Evolutionary conservation across 2,329 filamentous ascomycete species (phyloP).

Genomic region (Stagonosporopsis tanaceti): DNA sequence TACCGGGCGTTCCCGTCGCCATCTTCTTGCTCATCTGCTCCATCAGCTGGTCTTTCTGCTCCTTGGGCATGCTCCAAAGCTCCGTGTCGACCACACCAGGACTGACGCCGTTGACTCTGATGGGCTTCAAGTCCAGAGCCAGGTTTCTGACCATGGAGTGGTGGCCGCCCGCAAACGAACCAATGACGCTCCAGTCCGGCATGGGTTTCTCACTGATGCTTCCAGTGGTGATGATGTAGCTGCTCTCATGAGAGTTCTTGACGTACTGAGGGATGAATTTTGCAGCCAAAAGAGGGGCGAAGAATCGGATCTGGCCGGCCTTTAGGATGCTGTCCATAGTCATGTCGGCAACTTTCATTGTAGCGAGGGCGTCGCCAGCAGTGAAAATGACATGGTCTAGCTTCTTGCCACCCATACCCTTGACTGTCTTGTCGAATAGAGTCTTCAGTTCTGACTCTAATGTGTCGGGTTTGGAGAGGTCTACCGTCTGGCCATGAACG

Average conservation of each 20-base stretch:
- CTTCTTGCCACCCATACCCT: slow-evolving; percentile 36
- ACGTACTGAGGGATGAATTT: slow-evolving; percentile 60
- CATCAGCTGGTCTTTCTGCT: slow-evolving; percentile 35
- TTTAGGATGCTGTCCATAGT: slow-evolving; percentile 52
- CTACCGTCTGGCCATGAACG: slow-evolving; percentile 56
- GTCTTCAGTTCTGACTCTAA: slow-evolving; percentile 58
- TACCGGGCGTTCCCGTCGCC: slow-evolving; percentile 39
- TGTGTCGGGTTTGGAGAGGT: slow-evolving; percentile 57
- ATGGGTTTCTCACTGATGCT: slow-evolving; percentile 60
- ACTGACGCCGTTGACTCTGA: slow-evolving; percentile 69
- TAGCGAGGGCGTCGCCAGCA: slow-evolving; percentile 59
- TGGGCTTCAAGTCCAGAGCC: slow-evolving; percentile 68
- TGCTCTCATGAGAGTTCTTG: slow-evolving; percentile 52
- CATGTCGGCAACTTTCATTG: slow-evolving; percentile 53
- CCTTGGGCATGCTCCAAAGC: slow-evolving; percentile 50
- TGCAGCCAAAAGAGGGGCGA: slow-evolving; percentile 60
- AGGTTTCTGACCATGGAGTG: slow-evolving; percentile 64
- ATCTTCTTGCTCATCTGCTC: slow-evolving; percentile 27
- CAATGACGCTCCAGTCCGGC: slow-evolving; percentile 60
- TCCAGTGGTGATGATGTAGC: slow-evolving; percentile 66
- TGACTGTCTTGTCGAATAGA: slow-evolving; percentile 54
- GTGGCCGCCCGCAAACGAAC: slow-evolving; percentile 59
- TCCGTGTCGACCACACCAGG: slow-evolving; percentile 62
- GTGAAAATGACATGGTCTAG: slow-evolving; percentile 67
- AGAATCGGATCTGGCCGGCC: slow-evolving; percentile 60